phyloP scores from a whole-genome alignment of 768 basidiomycete genomes.

The Tylopilus plumbeoviolaceoides region DNA sequence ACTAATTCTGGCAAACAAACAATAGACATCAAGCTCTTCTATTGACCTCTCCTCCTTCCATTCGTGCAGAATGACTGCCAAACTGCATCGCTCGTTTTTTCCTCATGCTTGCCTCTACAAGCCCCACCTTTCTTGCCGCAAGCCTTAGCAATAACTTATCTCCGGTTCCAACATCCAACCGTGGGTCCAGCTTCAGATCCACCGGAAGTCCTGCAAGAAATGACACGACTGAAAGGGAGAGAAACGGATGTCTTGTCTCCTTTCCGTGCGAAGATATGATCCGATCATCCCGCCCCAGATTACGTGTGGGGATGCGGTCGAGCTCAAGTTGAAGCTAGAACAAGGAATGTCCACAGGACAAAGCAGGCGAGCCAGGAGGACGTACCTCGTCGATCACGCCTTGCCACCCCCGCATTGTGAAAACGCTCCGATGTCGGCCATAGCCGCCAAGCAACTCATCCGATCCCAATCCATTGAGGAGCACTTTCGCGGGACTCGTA shows the following conservation, averaged over 20 bases:
- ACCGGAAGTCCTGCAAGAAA: conserved; percentile 80
- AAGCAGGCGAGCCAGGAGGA: neutral
- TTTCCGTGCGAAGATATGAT: conserved; percentile 89
- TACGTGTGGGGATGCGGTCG: conserved; percentile 80
- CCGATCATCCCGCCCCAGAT: conserved; percentile 93
- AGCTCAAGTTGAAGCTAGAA: conserved; percentile 83
- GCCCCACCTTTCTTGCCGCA: conserved; percentile 67
- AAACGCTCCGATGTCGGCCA: conserved; percentile 80
- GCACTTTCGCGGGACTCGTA: conserved; percentile 70
- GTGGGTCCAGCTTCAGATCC: conserved; percentile 75
- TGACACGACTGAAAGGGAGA: conserved; percentile 72
- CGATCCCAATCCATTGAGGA: conserved; percentile 89
- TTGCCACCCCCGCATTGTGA: conserved; percentile 61
- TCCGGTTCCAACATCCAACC: conserved; percentile 70
- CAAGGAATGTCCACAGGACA: neutral
- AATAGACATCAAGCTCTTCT: conserved; percentile 39
- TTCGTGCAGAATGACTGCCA: conserved; percentile 81
- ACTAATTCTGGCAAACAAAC: conserved; percentile 16
- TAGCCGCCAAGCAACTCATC: conserved; percentile 97
- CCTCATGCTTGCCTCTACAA: conserved; percentile 65
- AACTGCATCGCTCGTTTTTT: conserved; percentile 98
- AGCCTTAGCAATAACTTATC: conserved; percentile 85
- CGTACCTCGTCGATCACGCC: conserved; percentile 77
- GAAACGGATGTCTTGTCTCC: conserved; percentile 89
- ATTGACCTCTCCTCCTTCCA: conserved; percentile 58